Evolutionary conservation across 306 rosid genomes (phyloP), one percentile per base, ranked within the genome.

Genomic region (Alnus glutinosa): DNA sequence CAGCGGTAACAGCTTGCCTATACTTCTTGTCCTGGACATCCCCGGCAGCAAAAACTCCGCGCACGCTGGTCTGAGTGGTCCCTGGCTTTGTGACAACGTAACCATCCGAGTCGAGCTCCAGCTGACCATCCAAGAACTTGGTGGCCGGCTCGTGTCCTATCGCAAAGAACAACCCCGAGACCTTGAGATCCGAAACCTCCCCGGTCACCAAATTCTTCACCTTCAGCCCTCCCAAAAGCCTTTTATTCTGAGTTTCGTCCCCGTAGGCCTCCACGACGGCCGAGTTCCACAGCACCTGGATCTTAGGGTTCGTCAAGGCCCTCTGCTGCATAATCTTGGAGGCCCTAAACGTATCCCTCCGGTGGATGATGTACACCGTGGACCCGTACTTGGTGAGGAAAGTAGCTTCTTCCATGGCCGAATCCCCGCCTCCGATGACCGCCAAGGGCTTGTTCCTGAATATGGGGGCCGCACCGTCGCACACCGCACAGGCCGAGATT

Each of bases 11-110:
- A 80, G 96, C 96, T 85, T 94, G 98, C 83, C 98, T 89, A 74
- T 92, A 94, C 87, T 94, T 94, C 91, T 94, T 94, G 73, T 94
- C 98, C 87, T 92, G 98, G 30, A 94, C 97, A 75, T 92, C 98
- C 1, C 98, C 97, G 7, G 98, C 97, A 2, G 98, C 98, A 44
- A 94, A 94, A 37, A 94, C 96, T 28, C 98, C 98, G 5, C 54
- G 84, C 13, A 89, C 86, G 37, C 92, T 90, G 28, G 98, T 90
- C 75, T 58, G 78, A 0, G 97, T 90, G 0, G 94, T 86, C 32
- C 98, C 97, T 0, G 91, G 88, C 79, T 83, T 77, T 1, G 94
- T 92, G 37, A 84, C 86, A 30, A 93, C 36, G 19, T 92, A 93
- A 0, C 97, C 96, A 77, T 89, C 95, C 8, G 87, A 78, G 85